Base-by-base conservation (phyloP, 345 rosid genomes). In the Dipteronia sinensis region DNA sequence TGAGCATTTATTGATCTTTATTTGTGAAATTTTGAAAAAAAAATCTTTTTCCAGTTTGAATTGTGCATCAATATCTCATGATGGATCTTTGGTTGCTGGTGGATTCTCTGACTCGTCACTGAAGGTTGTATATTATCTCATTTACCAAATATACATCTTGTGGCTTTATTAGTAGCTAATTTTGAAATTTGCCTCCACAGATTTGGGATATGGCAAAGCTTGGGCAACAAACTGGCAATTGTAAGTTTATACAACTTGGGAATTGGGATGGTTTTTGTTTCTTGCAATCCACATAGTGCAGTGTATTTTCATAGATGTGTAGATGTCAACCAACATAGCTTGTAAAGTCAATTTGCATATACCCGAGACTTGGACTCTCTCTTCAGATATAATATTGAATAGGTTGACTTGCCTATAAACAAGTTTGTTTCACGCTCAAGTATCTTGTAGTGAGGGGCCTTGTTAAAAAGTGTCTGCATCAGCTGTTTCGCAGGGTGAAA, bases 131-230 rank as follows among this genome's bases (percentile, higher is more conserved):
- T 73, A 13, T 72, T 66, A 22, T 73, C 58, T 71, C 66, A 55
- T 27, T 62, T 67, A n/a, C 56, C 59, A 23, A 49, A n/a, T 20
- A 38, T 63, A 38, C 12, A 67, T 42, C 67, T 61, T 78, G 34
- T 17, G 27, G 20, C 68, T 38, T 63, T 75, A 29, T 74, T 83
- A 47, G 74, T 72, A 49, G n/a, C 78, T 79, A 74, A 84, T 63
- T 75, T 72, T 82, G 49, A 68, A 55, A 74, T 83, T 40, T 83
- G 72, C 77, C 59, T 80, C n/a, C 69, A 68, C 83, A 93, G 97
- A 92, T 94, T 74, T 93, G 98, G 99, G 98, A 96, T 84, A 94
- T 91, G 95, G 99, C 98, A 78, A 93, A 92, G 86, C 90, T 89
- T 75, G 99, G 95, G 78, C 94, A 87, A 31, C 97, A 89, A 79